Evolutionary conservation across 495 filamentous ascomycete genomes (phyloP), one percentile per base, ranked within the genome.

Genomic region (Penicillium samsonianum): DNA sequence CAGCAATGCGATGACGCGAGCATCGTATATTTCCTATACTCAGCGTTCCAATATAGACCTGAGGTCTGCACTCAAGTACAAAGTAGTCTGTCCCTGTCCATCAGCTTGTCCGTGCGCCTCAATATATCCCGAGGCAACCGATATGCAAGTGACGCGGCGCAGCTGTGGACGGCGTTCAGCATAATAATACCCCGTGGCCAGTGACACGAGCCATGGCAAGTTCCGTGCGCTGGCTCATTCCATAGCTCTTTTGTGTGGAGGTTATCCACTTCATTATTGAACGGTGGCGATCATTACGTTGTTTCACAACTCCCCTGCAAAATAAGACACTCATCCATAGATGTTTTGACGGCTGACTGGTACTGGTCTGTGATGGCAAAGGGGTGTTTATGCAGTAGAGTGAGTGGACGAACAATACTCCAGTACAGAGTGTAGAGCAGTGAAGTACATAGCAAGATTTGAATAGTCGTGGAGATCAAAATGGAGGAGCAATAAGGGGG

Each of bases 191-290:
- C n/a, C 33, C 33, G 33, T n/a, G 14, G 30, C 11, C 11, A 49
- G 28, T 48, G n/a, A n/a, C 4, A 19, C 10, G 7, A 8, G 4
- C 8, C 23, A 28, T 25, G 43, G 22, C 42, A 44, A 28, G 23
- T 28, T 45, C 43, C 6, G 43, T 41, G 30, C 33, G 19, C 16
- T 17, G 22, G 2, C 3, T 28, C 9, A 1, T 17, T 38, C 4
- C 20, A 38, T 20, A 28, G 6, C 12, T 23, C 28, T 50, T 33
- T 26, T n/a, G 17, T 31, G 38, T 52, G 50, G 50, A 19, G 22
- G 12, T 38, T n/a, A n/a, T 38, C 52, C 52, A 46, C 40, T 46
- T 22, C 20, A 46, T 55, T 47, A 55, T 47, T 55, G 42, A 19
- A 54, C 12, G 14, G 41, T 25, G 41, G 28, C 42, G 42, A 55